A percentile compares a stretch with the other conserved stretches of the same genome.
Conservation (phyloP, 371 early-diverging fungal species). For the Scutellospora calospora region DNA sequence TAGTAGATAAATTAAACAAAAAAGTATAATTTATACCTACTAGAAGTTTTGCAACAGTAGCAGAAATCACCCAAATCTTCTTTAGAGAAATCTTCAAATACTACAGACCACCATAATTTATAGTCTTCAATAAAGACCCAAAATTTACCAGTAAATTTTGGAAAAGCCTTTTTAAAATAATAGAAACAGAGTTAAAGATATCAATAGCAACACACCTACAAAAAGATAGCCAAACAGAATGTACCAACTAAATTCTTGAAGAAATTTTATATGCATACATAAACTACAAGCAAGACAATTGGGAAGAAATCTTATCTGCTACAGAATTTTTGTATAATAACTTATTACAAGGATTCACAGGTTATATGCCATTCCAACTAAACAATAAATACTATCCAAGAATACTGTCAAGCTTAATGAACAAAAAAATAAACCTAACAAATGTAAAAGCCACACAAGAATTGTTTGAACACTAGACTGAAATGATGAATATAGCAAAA, state of each 20-base stretch:
- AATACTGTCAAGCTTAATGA: too few species aligned
- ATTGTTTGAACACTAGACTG: too few species aligned
- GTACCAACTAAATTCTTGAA: slow-evolving; percentile 48
- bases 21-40: too few species aligned
- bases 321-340: slow-evolving; percentile 53
- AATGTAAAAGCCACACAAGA: too few species aligned
- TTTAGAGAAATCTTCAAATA: slow-evolving; percentile 45
- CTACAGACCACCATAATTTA: slow-evolving; percentile 44
- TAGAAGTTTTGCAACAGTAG: too few species aligned
- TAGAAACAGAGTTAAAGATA: slow-evolving; percentile 4
- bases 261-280: slow-evolving; percentile 58
- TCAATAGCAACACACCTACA: too few species aligned
- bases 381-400: background rate
- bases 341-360: slow-evolving; percentile 47
- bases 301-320: too few species aligned
- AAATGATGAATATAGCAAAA: too few species aligned
- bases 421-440: too few species aligned
- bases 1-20: slow-evolving; percentile 61
- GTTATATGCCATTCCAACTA: background rate
- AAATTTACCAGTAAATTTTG: slow-evolving; percentile 61
- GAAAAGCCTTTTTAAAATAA: slow-evolving; percentile 64
- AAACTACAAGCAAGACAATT: background rate
- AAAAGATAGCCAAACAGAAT: too few species aligned
- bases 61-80: slow-evolving; percentile 44
- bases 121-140: slow-evolving; percentile 45